Percentiles rank a stretch among this genome's conserved stretches.
Evolutionary conservation across 306 rosid genomes (phyloP).

Genomic region (Medicago lupulina): DNA sequence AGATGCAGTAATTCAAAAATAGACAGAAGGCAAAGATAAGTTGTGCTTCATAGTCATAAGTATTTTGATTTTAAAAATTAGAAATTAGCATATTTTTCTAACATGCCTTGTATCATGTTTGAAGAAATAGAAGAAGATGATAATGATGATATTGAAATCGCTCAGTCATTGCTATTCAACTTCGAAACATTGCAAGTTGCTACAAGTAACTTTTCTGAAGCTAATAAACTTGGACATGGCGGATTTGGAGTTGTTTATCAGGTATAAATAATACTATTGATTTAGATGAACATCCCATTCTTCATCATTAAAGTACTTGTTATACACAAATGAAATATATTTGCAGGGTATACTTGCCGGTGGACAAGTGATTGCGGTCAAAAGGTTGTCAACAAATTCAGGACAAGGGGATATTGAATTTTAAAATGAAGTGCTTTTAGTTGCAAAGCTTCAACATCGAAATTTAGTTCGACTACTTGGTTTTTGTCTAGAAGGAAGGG

Average conservation of each 20-base stretch:
- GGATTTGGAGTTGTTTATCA: conserved; percentile 11
- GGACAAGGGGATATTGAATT: conserved; percentile 61
- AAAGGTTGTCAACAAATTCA: conserved; percentile 49
- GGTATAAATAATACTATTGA: not conserved
- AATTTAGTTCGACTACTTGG: not conserved
- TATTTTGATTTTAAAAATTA: no score
- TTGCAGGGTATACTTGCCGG: conserved; percentile 45
- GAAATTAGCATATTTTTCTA: not conserved
- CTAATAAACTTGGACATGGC: not conserved
- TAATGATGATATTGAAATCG: not conserved
- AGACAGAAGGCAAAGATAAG: not conserved
- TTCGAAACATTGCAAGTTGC: not conserved
- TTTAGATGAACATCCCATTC: not conserved
- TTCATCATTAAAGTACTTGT: not conserved
- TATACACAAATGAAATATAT: not conserved
- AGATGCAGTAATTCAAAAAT: no score
- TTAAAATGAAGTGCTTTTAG: not conserved
- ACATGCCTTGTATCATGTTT: not conserved
- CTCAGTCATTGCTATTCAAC: not conserved
- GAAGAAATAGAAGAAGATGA: not conserved
- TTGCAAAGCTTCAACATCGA: not conserved
- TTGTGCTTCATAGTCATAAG: no score
- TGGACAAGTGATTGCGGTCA: conserved; percentile 56
- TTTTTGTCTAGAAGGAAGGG: not conserved
- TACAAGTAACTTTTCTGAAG: not conserved